A percentile compares a stretch with the other conserved stretches of the same genome.
phyloP scores from a whole-genome alignment of 352 stramenopile genomes.

The Phytopythium delawarense region DNA sequence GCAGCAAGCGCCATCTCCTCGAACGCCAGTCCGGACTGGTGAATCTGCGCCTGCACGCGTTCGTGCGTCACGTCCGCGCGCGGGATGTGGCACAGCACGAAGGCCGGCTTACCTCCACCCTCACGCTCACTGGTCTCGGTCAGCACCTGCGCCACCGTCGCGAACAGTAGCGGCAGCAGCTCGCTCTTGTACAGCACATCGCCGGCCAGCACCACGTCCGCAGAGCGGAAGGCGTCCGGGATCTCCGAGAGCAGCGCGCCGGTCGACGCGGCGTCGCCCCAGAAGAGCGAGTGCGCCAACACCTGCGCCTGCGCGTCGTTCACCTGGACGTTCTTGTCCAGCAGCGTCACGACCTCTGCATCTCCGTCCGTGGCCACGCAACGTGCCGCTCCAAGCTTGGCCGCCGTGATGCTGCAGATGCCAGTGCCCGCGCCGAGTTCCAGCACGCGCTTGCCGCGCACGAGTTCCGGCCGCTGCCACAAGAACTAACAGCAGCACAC shows the following conservation, averaged over 20 bases:
- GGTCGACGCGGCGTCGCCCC: conserved; percentile 44
- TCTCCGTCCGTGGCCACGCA: conserved; percentile 70
- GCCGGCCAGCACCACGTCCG: conserved; percentile 61
- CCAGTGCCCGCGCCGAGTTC: conserved; percentile 71
- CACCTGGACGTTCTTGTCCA: conserved; percentile 42
- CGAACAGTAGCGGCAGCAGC: conserved; percentile 59
- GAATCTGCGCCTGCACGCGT: conserved; percentile 42
- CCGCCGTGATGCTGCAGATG: conserved; percentile 65
- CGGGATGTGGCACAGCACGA: conserved; percentile 70
- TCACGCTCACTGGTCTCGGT: background rate
- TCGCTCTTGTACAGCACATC: conserved; percentile 80
- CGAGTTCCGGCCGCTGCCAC: conserved; percentile 33
- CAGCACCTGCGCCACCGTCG: conserved; percentile 40
- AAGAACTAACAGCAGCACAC: conserved; percentile 27
- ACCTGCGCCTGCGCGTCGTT: conserved; percentile 25
- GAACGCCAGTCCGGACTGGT: conserved; percentile 33
- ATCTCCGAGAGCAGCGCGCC: conserved; percentile 26
- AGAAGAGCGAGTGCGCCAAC: conserved; percentile 41
- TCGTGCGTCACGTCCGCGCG: conserved; percentile 66
- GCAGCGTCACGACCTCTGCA: conserved; percentile 45
- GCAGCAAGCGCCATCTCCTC: conserved; percentile 24
- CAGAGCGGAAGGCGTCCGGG: conserved; percentile 18
- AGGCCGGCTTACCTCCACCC: conserved; percentile 12
- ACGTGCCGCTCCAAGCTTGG: conserved; percentile 37
- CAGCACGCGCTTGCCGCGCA: conserved; percentile 45